phyloP scores from a whole-genome alignment of 371 early-diverging fungal genomes.

The Zopfochytrium polystomum region DNA sequence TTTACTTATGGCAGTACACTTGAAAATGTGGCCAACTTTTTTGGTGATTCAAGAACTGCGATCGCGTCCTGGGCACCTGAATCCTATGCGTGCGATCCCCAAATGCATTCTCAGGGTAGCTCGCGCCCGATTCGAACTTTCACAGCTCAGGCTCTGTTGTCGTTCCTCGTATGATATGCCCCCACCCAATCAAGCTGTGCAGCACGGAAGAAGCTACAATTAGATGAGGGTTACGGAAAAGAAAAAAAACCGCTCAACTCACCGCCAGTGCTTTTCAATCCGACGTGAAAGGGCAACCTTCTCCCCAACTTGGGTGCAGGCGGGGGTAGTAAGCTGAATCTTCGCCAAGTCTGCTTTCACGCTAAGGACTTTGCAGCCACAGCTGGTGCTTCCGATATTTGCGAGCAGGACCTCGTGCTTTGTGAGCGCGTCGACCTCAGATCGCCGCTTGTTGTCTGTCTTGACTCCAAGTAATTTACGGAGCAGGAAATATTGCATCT shows the following conservation, averaged over 20 bases:
- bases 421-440: constrained; percentile 88
- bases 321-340: constrained; percentile 91
- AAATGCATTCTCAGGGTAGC: too few species aligned
- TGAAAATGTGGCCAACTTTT: too few species aligned
- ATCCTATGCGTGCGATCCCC: too few species aligned
- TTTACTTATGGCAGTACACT: too few species aligned
- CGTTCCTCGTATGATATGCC: constrained; percentile 86
- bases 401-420: constrained; percentile 96
- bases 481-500: constrained; percentile 96
- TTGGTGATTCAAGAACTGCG: too few species aligned
- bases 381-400: constrained; percentile 99
- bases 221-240: constrained; percentile 7
- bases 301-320: constrained; percentile 98
- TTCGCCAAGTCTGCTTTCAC: constrained; percentile 93
- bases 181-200: constrained; percentile 93
- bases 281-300: constrained; percentile 97
- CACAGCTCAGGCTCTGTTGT: constrained; percentile 62
- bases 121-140: background rate
- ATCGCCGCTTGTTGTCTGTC: constrained; percentile 94
- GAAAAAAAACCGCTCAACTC: constrained; percentile 29
- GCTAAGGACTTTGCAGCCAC: constrained; percentile 92
- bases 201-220: background rate
- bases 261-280: constrained; percentile 99
- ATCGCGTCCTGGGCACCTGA: too few species aligned
- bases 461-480: constrained; percentile 94